Evolutionary conservation across 139 green algal species (phyloP).

Genomic region (Auxenochlorella protothecoides): DNA sequence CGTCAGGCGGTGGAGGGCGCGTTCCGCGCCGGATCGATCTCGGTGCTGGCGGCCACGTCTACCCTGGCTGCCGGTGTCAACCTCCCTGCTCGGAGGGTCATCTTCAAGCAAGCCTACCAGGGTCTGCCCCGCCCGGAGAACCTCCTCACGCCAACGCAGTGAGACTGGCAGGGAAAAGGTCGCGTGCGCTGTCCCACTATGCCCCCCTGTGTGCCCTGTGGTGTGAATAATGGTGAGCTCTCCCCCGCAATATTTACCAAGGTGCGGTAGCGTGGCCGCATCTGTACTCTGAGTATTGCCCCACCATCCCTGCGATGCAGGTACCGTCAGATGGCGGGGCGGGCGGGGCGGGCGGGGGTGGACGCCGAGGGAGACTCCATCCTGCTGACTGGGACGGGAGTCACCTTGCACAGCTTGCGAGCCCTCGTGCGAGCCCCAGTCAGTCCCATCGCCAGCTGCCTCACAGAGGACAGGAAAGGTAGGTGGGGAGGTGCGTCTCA

Average conservation of each 20-base stretch:
- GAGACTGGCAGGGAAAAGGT: too few relatives aligned
- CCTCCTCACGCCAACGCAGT: conserved; percentile 14
- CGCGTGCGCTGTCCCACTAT: too few relatives aligned
- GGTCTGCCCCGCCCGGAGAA: conserved; percentile 11
- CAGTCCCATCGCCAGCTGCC: conserved; percentile 51
- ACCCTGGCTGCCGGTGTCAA: conserved; percentile 89
- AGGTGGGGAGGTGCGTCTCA: background rate
- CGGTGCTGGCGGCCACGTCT: conserved; percentile 83
- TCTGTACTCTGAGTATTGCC: too few relatives aligned
- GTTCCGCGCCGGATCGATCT: conserved; percentile 62
- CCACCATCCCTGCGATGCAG: background rate
- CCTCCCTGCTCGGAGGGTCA: conserved; percentile 75
- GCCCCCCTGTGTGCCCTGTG: too few relatives aligned
- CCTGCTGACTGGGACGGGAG: conserved; percentile 18
- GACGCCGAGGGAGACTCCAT: conserved; percentile 39
- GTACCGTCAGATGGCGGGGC: conserved; percentile 65
- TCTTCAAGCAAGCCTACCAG: conserved; percentile 58
- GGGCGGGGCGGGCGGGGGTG: conserved; percentile 45
- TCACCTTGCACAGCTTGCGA: too few relatives aligned
- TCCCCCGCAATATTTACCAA: too few relatives aligned
- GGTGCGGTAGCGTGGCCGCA: too few relatives aligned
- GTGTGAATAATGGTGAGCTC: too few relatives aligned
- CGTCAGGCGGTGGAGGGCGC: conserved; percentile 64
- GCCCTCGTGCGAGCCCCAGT: background rate
- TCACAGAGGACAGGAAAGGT: conserved; percentile 36